Evolutionary conservation across 1,284 basidiomycete genomes (phyloP).

Genomic region (Moesziomyces aphidis): DNA sequence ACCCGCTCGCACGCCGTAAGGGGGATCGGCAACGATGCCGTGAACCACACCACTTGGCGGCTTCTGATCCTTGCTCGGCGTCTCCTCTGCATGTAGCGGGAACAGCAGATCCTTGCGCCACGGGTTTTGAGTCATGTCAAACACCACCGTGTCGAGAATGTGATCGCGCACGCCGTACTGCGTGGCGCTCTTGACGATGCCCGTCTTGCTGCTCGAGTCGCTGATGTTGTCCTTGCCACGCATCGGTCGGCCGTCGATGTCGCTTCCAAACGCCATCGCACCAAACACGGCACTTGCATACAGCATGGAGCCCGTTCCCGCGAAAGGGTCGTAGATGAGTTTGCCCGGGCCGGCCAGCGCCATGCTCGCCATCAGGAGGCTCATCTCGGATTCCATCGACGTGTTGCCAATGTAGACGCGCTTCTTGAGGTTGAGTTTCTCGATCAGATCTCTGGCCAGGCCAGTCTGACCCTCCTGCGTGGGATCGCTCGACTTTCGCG

Average conservation of each 20-base stretch:
- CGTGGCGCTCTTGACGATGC: conserved; percentile 79
- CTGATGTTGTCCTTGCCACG: conserved; percentile 79
- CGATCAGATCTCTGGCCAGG: conserved; percentile 63
- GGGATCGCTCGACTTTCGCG: conserved; percentile 46
- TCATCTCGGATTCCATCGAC: conserved; percentile 96
- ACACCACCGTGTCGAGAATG: conserved; percentile 86
- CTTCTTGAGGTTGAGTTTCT: conserved; percentile 80
- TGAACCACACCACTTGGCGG: conserved; percentile 78
- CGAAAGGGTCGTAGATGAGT: conserved; percentile 94
- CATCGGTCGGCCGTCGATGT: conserved; percentile 98
- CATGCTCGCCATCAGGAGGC: conserved; percentile 94
- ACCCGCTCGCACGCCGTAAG: conserved; percentile 94
- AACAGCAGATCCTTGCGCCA: conserved; percentile 73
- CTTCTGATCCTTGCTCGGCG: not conserved
- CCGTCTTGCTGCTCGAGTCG: conserved; percentile 67
- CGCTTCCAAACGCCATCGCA: conserved; percentile 86
- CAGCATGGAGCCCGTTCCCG: conserved; percentile 95
- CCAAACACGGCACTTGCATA: conserved; percentile 82
- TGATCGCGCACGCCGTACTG: conserved; percentile 84
- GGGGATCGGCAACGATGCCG: conserved; percentile 75
- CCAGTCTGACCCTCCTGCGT: conserved; percentile 46
- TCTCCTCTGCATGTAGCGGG: conserved; percentile 7
- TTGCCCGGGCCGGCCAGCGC: conserved; percentile 87
- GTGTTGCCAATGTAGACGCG: conserved; percentile 91
- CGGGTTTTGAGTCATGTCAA: conserved; percentile 89